phyloP scores from a whole-genome alignment of 495 filamentous ascomycete species.

The Choiromyces venosus region DNA sequence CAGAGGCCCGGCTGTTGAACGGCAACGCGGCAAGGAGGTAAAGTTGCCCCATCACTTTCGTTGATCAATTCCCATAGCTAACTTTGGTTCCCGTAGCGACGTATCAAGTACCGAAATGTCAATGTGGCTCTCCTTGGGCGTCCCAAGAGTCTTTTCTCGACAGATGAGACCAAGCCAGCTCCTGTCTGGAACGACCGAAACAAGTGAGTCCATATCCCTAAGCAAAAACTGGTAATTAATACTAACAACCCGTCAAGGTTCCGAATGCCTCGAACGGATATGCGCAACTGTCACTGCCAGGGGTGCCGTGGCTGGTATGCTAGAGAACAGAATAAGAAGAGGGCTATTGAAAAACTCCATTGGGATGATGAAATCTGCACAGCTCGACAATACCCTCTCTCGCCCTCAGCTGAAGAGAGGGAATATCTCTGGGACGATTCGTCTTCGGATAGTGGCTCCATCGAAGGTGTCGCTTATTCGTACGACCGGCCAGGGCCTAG shows the following conservation, averaged over 20 bases:
- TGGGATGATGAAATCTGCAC: constrained; percentile 29
- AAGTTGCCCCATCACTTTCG: constrained; percentile 7
- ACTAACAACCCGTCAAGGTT: constrained; percentile 31
- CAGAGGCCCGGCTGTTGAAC: constrained; percentile 32
- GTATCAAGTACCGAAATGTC: constrained; percentile 39
- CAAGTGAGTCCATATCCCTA: constrained; percentile 21
- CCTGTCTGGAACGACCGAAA: constrained; percentile 34
- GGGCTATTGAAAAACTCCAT: constrained; percentile 18
- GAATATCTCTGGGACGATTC: constrained; percentile 34
- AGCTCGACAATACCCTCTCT: constrained; percentile 23
- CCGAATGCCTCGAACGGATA: constrained; percentile 23
- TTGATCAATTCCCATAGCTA: constrained; percentile 4
- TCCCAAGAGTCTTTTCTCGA: constrained; percentile 8
- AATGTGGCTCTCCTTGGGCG: constrained; percentile 36
- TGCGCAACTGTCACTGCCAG: constrained; percentile 24
- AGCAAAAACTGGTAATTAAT: background rate
- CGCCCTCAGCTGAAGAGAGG: constrained; percentile 18
- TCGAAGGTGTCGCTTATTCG: constrained; percentile 35
- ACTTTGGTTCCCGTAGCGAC: constrained; percentile 26
- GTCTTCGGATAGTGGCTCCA: constrained; percentile 28
- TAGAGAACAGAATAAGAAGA: constrained; percentile 27
- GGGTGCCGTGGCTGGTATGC: constrained; percentile 15
- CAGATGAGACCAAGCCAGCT: constrained; percentile 6
- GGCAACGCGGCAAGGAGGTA: constrained; percentile 39
- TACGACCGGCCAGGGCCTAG: constrained; percentile 28